phyloP scores from a whole-genome alignment of 345 rosid genomes.

The Eucalyptus regnans region DNA sequence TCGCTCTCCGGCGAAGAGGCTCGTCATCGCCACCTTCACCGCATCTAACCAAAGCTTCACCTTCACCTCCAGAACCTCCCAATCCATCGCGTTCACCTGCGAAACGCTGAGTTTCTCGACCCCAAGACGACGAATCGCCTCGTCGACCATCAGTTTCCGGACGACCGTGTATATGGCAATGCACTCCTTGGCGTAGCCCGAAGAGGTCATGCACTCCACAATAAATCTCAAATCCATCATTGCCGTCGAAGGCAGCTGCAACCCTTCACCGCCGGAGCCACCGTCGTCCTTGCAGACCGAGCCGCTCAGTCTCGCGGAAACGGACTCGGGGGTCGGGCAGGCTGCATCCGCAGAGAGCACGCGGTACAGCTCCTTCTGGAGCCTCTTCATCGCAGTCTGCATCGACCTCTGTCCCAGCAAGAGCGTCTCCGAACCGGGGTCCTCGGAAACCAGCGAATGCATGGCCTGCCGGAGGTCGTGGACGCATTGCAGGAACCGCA shows the following conservation, averaged over 20 bases:
- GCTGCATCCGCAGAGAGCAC: constrained; percentile 51
- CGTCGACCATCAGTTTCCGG: constrained; percentile 62
- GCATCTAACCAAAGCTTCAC: constrained; percentile 55
- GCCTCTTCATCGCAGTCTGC: constrained; percentile 54
- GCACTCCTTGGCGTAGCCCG: constrained; percentile 77
- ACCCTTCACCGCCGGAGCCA: constrained; percentile 29
- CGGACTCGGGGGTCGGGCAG: constrained; percentile 51
- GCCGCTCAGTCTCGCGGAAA: constrained; percentile 40
- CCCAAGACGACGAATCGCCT: constrained; percentile 48
- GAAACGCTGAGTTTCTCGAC: constrained; percentile 34
- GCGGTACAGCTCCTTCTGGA: constrained; percentile 69
- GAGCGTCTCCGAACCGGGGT: constrained; percentile 24
- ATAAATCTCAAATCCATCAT: constrained; percentile 51
- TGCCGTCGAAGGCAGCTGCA: constrained; percentile 23
- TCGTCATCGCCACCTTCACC: constrained; percentile 31
- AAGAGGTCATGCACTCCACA: constrained; percentile 72
- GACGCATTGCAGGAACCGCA: constrained; percentile 37
- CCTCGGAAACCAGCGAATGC: constrained; percentile 18
- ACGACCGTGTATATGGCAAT: constrained; percentile 25
- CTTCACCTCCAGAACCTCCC: constrained; percentile 37
- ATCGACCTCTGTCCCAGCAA: constrained; percentile 31
- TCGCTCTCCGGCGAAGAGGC: constrained; percentile 53
- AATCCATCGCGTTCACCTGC: constrained; percentile 39
- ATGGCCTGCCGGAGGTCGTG: constrained; percentile 39
- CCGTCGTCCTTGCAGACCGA: constrained; percentile 9